phyloP scores from a whole-genome alignment of 805 yeast genomes.

The Ogataea naganishii region DNA sequence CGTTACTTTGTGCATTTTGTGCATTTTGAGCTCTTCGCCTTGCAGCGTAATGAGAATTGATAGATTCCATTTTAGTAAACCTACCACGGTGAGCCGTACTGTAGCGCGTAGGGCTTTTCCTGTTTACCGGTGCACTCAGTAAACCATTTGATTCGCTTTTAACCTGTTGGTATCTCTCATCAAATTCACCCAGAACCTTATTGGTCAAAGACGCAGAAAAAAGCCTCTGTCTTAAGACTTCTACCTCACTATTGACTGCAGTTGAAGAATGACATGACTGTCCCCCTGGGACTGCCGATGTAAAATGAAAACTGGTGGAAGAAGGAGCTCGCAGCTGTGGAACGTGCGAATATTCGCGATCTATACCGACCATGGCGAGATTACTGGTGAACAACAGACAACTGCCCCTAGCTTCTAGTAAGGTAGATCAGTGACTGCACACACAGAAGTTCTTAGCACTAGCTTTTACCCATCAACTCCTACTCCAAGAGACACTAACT shows the following conservation, averaged over 20 bases:
- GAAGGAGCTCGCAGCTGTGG: too few relatives aligned
- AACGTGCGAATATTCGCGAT: too few relatives aligned
- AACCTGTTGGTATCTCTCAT: slow-evolving; percentile 30
- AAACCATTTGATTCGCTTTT: slow-evolving; percentile 15
- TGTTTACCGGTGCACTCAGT: slow-evolving; percentile 14
- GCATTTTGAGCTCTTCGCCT: slow-evolving; percentile 11
- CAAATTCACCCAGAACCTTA: slow-evolving; percentile 37
- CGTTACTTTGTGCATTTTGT: neutral
- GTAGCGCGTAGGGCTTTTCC: slow-evolving; percentile 28
- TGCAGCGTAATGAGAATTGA: slow-evolving; percentile 38
- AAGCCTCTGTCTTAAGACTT: slow-evolving; percentile 31
- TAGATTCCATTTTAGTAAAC: slow-evolving; percentile 42
- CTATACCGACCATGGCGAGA: too few relatives aligned
- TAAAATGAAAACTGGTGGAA: too few relatives aligned
- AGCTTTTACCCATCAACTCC: too few relatives aligned
- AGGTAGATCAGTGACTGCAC: too few relatives aligned
- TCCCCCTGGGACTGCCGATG: too few relatives aligned
- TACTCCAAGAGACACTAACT: too few relatives aligned
- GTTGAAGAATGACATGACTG: too few relatives aligned
- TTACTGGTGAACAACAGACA: too few relatives aligned
- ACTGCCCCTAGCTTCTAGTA: too few relatives aligned
- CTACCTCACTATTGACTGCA: slow-evolving; percentile 21
- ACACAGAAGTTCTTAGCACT: too few relatives aligned
- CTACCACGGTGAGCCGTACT: slow-evolving; percentile 36
- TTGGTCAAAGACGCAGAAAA: slow-evolving; percentile 39